Evolutionary conservation across 495 filamentous ascomycete genomes (phyloP).

Genomic region (Geopyxis carbonaria): DNA sequence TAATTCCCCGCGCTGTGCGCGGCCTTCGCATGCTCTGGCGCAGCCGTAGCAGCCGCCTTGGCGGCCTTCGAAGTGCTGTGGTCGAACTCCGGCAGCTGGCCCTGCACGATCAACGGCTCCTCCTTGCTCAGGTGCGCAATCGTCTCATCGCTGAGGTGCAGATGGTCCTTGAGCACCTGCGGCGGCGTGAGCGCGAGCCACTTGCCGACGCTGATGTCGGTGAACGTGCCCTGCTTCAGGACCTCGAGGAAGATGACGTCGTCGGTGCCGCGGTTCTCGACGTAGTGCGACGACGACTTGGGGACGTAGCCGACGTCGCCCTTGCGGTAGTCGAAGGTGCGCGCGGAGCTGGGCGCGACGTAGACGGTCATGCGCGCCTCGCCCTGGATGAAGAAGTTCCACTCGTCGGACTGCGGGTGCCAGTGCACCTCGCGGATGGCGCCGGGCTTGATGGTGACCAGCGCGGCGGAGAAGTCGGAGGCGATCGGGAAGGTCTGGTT

Average conservation of each 20-base stretch:
- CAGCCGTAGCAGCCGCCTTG: too few relatives aligned
- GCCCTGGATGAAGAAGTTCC: constrained; percentile 58
- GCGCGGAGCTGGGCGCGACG: constrained; percentile 37
- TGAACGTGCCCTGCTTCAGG: constrained; percentile 47
- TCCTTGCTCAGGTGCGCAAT: constrained; percentile 40
- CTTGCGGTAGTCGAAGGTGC: constrained; percentile 59
- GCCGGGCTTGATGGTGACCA: constrained; percentile 50
- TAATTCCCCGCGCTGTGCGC: too few relatives aligned
- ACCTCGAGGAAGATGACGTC: constrained; percentile 57
- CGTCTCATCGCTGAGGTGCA: constrained; percentile 38
- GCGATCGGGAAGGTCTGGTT: constrained; percentile 41
- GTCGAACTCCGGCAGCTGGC: constrained; percentile 13
- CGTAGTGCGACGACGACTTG: constrained; percentile 45
- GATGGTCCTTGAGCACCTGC: constrained; percentile 47
- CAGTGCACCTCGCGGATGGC: constrained; percentile 68
- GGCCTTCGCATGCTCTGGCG: too few relatives aligned
- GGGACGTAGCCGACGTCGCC: constrained; percentile 61
- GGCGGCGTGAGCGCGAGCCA: constrained; percentile 45
- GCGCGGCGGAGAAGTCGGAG: constrained; percentile 40
- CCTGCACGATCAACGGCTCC: constrained; percentile 38
- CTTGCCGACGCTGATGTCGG: constrained; percentile 46
- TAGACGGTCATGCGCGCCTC: constrained; percentile 51
- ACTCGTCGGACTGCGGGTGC: constrained; percentile 60
- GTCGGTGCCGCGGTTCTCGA: constrained; percentile 55
- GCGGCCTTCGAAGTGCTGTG: too few relatives aligned